A percentile compares a stretch with the other conserved stretches of the same genome.
These are phyloP conservation scores for Medicago truncatula DNA, from an alignment of 306 rosid genomes.

Conservation along the genomic window DNA sequence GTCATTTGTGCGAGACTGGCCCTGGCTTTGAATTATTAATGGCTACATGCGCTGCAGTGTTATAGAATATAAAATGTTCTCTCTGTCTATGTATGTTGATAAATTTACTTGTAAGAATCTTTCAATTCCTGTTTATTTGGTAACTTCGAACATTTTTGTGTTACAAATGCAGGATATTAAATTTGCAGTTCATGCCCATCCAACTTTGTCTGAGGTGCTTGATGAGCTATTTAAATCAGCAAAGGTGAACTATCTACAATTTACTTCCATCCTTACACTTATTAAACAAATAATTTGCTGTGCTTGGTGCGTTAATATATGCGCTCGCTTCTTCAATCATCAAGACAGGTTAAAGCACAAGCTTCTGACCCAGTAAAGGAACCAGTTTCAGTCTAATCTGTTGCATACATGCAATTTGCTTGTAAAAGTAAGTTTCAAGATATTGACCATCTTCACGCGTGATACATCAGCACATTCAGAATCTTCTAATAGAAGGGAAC, in stretches of 20 bases:
- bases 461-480: conserved; percentile 39
- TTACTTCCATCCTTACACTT: background rate
- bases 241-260: conserved; percentile 64
- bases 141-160: conserved; percentile 30
- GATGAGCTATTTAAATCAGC: conserved; percentile 95
- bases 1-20: background rate
- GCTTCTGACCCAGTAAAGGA: conserved; percentile 66
- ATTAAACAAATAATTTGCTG: conserved; percentile 6
- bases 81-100: conserved; percentile 6
- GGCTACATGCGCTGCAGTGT: background rate
- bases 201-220: conserved; percentile 95
- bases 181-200: conserved; percentile 90
- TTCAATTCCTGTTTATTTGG: background rate
- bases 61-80: background rate
- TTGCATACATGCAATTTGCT: conserved; percentile 60
- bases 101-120: conserved; percentile 9
- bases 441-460: conserved; percentile 42
- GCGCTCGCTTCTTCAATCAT: conserved; percentile 31
- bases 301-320: conserved; percentile 24
- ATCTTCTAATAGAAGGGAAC: conserved; percentile 41
- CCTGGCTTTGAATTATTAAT: background rate
- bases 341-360: conserved; percentile 68
- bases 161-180: conserved; percentile 72
- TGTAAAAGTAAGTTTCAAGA: conserved; percentile 58
- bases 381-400: conserved; percentile 75